Conservation (phyloP, 257 asterid species). For the Ehretia macrophylla region DNA sequence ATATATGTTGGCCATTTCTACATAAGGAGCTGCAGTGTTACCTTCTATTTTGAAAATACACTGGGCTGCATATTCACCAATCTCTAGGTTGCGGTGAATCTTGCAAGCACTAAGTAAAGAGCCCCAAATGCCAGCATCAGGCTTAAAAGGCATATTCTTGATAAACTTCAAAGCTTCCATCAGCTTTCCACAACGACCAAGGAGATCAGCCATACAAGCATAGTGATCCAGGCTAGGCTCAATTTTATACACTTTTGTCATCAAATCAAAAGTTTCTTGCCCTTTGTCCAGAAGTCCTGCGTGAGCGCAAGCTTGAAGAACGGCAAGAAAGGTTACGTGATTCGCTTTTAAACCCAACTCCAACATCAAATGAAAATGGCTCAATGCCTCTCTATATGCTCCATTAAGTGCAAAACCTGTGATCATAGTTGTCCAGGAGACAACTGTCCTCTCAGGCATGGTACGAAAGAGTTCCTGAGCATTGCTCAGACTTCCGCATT, state of each 20-base stretch:
- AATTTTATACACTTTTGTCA: conserved; percentile 32
- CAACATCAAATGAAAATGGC: conserved; percentile 43
- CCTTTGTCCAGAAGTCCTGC: conserved; percentile 58
- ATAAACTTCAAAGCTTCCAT: conserved; percentile 52
- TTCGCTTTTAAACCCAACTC: conserved; percentile 49
- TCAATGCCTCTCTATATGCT: conserved; percentile 37
- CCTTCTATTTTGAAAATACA: conserved; percentile 50
- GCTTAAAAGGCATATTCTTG: conserved; percentile 40
- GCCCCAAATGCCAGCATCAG: conserved; percentile 74
- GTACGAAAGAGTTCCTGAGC: conserved; percentile 48
- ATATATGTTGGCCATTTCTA: conserved; percentile 65
- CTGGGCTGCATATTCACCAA: conserved; percentile 46
- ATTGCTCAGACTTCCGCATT: conserved; percentile 57
- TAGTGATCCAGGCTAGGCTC: conserved; percentile 48
- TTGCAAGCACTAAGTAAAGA: conserved; percentile 63
- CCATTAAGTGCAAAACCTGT: conserved; percentile 64
- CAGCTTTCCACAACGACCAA: conserved; percentile 58
- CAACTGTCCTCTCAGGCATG: conserved; percentile 34
- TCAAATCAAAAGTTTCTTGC: conserved; percentile 33
- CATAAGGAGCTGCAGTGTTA: conserved; percentile 59
- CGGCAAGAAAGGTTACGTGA: conserved; percentile 56
- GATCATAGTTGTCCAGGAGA: conserved; percentile 75
- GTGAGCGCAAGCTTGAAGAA: conserved; percentile 76
- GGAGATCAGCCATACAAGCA: conserved; percentile 59
- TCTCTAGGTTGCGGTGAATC: conserved; percentile 42